Evolutionary conservation across 2,329 filamentous ascomycete species (phyloP), one percentile per base, ranked within the genome.

Genomic region (Diplodia scrobiculata): DNA sequence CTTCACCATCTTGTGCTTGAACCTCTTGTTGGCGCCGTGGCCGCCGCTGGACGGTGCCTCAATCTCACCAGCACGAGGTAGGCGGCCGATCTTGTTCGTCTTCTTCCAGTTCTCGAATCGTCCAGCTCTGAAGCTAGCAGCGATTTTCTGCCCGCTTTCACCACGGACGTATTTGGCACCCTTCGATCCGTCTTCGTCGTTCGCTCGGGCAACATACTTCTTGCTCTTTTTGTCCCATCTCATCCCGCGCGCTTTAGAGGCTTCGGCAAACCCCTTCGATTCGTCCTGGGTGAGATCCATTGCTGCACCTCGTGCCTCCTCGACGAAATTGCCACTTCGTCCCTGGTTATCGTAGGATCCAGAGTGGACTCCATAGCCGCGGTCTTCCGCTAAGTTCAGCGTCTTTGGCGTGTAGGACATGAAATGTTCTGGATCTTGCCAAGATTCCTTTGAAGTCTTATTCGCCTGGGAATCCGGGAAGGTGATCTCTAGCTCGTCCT

Each of bases 141-240:
- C 92, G 72, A 99, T 97, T 83, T 97, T 98, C 81, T 94, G 91
- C 65, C 95, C 95, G 73, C 87, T 91, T 80, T 99, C 95, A 72
- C 95, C 93, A 69, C 87, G 85, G 66, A 97, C 89, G 81, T 97
- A 89, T 74, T 88, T 89, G 13, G 76, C 75, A 41, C 86, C 86
- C 72, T 87, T 88, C 34, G 87, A 96, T 47, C 95, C 95, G 79
- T 99, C 96, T 72, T 96, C 91, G 79, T 99, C 95, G 82, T 99
- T 98, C 72, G 88, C 88, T 41, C 91, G 87, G 13, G 91, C 84
- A 41, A 99, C 94, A 80, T 98, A 99, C 80, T 97, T 98, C 80
- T 91, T 96, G 73, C 88, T 87, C 79, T 97, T 96, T 82, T 96
- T 94, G 81, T 99, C 95, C 95, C 95, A 99, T 70, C 95, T 89